These are phyloP conservation scores for Coniochaeta sp. DNA, from an alignment of 2,329 filamentous ascomycete species.

Conservation along the genomic window DNA sequence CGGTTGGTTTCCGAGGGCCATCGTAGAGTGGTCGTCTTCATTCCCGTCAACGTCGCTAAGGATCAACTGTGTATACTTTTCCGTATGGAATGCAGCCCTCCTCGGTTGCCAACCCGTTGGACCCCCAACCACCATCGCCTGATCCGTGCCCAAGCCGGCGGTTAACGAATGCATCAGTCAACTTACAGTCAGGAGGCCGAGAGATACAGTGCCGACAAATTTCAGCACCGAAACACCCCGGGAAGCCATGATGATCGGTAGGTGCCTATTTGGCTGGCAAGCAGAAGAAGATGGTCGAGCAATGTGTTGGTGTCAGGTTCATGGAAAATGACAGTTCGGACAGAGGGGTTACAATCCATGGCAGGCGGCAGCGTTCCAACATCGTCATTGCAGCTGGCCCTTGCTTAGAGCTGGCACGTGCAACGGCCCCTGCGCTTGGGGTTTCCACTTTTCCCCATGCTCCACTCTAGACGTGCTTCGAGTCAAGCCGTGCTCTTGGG, in stretches of 20 bases:
- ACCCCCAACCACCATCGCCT: neutral
- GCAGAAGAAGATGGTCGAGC: neutral
- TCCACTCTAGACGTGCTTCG: neutral
- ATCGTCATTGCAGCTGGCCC: neutral
- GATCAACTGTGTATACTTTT: neutral
- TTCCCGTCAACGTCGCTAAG: neutral
- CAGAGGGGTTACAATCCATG: neutral
- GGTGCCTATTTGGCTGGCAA: neutral
- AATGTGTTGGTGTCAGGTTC: neutral
- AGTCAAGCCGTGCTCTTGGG: too few species aligned
- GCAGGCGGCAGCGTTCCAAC: neutral
- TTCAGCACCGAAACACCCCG: slow-evolving; percentile 73
- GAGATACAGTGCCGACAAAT: slow-evolving; percentile 84
- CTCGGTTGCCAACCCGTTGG: too few species aligned
- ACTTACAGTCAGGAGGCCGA: slow-evolving; percentile 81
- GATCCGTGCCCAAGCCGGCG: neutral
- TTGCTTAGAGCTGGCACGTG: neutral
- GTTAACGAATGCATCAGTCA: neutral
- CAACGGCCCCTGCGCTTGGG: neutral
- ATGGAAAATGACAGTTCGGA: neutral
- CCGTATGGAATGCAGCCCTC: too few species aligned
- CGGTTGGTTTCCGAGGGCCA: too few species aligned
- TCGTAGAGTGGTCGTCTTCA: neutral
- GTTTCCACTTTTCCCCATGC: neutral
- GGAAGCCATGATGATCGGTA: slow-evolving; percentile 44